Evolutionary conservation across 108 stramenopile genomes (phyloP).

Genomic region (Nannochloropsis salina): DNA sequence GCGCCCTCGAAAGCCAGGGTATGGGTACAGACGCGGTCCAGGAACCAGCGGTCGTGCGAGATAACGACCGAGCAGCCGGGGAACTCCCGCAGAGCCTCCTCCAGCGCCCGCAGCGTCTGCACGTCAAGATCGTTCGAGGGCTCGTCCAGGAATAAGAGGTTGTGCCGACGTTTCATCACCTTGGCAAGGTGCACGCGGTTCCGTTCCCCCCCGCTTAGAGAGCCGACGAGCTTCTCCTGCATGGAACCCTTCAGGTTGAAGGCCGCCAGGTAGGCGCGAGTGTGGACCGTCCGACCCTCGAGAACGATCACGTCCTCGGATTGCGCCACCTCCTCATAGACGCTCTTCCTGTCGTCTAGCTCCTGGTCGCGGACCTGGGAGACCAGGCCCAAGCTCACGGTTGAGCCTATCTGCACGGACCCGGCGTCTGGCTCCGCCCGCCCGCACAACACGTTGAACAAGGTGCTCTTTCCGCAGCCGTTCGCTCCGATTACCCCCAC

Average conservation of each 20-base stretch:
- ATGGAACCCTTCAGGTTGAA: slow-evolving; percentile 78
- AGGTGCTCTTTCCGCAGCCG: slow-evolving; percentile 71
- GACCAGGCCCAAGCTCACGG: slow-evolving; percentile 73
- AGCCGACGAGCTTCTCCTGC: slow-evolving; percentile 75
- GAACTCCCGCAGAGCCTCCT: slow-evolving; percentile 86
- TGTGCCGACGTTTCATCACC: slow-evolving; percentile 68
- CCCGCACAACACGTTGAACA: slow-evolving; percentile 79
- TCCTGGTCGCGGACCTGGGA: slow-evolving; percentile 74
- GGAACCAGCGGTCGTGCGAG: slow-evolving; percentile 83
- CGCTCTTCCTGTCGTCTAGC: slow-evolving; percentile 71
- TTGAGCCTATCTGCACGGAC: slow-evolving; percentile 71
- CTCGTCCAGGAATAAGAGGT: slow-evolving; percentile 78
- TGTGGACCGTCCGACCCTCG: slow-evolving; percentile 56
- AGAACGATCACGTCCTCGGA: slow-evolving; percentile 32
- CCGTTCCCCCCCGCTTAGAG: slow-evolving; percentile 82
- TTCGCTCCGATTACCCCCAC: slow-evolving; percentile 81
- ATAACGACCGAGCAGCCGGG: slow-evolving; percentile 87
- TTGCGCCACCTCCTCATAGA: slow-evolving; percentile 76
- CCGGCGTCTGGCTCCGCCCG: slow-evolving; percentile 67
- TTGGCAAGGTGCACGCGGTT: slow-evolving; percentile 89
- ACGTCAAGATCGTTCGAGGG: slow-evolving; percentile 91
- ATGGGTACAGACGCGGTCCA: slow-evolving; percentile 87
- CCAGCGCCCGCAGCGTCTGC: slow-evolving; percentile 77
- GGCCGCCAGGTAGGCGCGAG: slow-evolving; percentile 79
- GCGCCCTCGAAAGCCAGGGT: slow-evolving; percentile 84